Evolutionary conservation across 176 grass and related monocot species (phyloP).

Genomic region (Raddia distichophylla): DNA sequence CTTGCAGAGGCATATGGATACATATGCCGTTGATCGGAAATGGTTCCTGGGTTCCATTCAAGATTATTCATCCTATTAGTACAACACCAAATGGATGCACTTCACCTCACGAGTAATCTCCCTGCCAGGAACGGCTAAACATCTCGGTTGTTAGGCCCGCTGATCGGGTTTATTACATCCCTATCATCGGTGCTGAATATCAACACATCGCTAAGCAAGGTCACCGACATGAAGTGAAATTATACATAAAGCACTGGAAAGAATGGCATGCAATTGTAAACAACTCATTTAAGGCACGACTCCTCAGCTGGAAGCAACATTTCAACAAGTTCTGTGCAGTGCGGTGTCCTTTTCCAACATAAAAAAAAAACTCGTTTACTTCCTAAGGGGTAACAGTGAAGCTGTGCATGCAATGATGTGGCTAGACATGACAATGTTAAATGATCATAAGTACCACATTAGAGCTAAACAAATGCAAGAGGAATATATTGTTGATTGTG

Average conservation of each 20-base stretch:
- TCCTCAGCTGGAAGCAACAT: not conserved
- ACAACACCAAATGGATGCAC: not conserved
- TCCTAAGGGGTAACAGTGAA: not conserved
- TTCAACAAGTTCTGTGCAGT: not conserved
- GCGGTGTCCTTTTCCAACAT: not conserved
- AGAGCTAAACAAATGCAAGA: not conserved
- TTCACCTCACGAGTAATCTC: not conserved
- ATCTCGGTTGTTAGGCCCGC: no score
- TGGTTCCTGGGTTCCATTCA: conserved; percentile 53
- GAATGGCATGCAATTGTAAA: not conserved
- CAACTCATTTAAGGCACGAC: not conserved
- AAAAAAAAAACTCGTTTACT: not conserved
- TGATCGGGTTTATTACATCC: no score
- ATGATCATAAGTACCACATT: not conserved
- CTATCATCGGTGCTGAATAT: not conserved
- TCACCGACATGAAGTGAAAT: not conserved
- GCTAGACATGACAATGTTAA: not conserved
- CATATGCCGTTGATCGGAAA: conserved; percentile 67
- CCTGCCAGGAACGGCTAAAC: not conserved
- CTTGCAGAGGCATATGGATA: conserved; percentile 50
- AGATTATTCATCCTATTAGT: not conserved
- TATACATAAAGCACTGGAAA: not conserved
- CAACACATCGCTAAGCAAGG: not conserved
- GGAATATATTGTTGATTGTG: not conserved
- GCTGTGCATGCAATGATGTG: not conserved